A percentile compares a stretch with the other conserved stretches of the same genome.
These are phyloP conservation scores for Mycena capillaripes DNA, from an alignment of 768 basidiomycete species.

Conservation along the genomic window DNA sequence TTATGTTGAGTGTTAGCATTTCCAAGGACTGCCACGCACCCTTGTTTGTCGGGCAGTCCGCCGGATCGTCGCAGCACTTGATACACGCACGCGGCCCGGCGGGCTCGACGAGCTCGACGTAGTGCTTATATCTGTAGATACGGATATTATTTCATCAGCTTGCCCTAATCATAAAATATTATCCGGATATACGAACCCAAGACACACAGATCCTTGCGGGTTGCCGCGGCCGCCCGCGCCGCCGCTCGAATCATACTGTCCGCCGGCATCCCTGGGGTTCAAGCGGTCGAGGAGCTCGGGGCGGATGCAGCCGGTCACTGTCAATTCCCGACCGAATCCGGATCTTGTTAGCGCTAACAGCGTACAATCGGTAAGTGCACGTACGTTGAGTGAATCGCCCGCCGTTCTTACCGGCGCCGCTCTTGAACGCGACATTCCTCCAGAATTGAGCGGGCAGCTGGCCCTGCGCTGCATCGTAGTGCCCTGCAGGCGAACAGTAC, in stretches of 20 bases:
- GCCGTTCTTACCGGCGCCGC: constrained; percentile 56
- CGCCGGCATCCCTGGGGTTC: constrained; percentile 63
- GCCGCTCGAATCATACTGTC: constrained; percentile 73
- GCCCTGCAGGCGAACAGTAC: constrained; percentile 63
- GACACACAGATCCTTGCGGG: constrained; percentile 64
- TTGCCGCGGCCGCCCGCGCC: constrained; percentile 65
- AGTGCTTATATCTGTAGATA: constrained; percentile 65
- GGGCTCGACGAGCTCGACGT: constrained; percentile 72
- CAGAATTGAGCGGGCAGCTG: constrained; percentile 62
- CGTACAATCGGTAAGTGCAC: constrained; percentile 31
- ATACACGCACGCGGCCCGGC: constrained; percentile 66
- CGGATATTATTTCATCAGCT: too few species aligned
- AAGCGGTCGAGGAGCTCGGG: constrained; percentile 58
- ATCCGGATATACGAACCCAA: constrained; percentile 54
- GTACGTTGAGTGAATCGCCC: constrained; percentile 61
- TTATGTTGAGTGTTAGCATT: background rate
- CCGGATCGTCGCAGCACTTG: constrained; percentile 67
- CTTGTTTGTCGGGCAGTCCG: constrained; percentile 66
- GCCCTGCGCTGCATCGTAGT: constrained; percentile 56
- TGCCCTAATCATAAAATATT: background rate
- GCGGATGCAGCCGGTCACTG: constrained; percentile 71
- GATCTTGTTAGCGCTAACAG: too few species aligned
- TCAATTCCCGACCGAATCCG: too few species aligned
- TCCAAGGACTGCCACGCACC: constrained; percentile 52
- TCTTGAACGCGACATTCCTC: constrained; percentile 62